These are phyloP conservation scores for Kwoniella sp. DNA, from an alignment of 768 basidiomycete species.

Conservation along the genomic window DNA sequence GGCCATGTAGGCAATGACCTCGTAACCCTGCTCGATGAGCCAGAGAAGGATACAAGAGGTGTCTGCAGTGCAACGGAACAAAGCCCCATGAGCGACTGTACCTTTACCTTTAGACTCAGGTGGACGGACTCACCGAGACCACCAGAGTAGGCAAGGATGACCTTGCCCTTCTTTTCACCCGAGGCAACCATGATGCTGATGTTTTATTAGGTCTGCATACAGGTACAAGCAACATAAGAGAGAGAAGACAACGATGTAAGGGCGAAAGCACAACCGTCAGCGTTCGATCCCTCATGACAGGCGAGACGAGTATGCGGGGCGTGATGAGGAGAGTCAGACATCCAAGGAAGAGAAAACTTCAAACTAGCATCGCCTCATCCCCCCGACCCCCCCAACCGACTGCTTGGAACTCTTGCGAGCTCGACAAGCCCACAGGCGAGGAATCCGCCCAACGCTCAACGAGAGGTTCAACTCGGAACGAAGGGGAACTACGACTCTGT, in stretches of 20 bases:
- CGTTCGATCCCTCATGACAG: neutral
- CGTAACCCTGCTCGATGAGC: slow-evolving; percentile 97
- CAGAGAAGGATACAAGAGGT: slow-evolving; percentile 99
- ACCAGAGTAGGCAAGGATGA: slow-evolving; percentile 95
- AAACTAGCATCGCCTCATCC: slow-evolving; percentile 45
- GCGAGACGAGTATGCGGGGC: slow-evolving; percentile 4
- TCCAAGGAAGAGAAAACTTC: slow-evolving; percentile 52
- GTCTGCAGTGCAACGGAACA: slow-evolving; percentile 56
- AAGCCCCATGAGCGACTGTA: slow-evolving; percentile 4
- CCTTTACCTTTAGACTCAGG: slow-evolving; percentile 5
- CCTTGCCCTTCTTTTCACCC: slow-evolving; percentile 62
- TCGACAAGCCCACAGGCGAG: slow-evolving; percentile 22
- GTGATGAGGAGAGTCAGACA: slow-evolving; percentile 42
- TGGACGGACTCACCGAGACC: slow-evolving; percentile 70
- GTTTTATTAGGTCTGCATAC: slow-evolving; percentile 12
- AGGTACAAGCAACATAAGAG: slow-evolving; percentile 8
- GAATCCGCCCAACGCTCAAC: slow-evolving; percentile 29
- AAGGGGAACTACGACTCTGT: slow-evolving; percentile 28
- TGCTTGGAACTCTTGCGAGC: slow-evolving; percentile 20
- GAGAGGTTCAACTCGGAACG: slow-evolving; percentile 43
- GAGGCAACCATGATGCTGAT: slow-evolving; percentile 30
- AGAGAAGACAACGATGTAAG: slow-evolving; percentile 2
- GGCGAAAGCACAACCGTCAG: slow-evolving; percentile 3
- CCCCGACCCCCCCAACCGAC: slow-evolving; percentile 22
- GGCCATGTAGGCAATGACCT: slow-evolving; percentile 83